These are phyloP conservation scores for Cyclocybe cylindracea DNA, from an alignment of 768 basidiomycete genomes.

Conservation along the genomic window DNA sequence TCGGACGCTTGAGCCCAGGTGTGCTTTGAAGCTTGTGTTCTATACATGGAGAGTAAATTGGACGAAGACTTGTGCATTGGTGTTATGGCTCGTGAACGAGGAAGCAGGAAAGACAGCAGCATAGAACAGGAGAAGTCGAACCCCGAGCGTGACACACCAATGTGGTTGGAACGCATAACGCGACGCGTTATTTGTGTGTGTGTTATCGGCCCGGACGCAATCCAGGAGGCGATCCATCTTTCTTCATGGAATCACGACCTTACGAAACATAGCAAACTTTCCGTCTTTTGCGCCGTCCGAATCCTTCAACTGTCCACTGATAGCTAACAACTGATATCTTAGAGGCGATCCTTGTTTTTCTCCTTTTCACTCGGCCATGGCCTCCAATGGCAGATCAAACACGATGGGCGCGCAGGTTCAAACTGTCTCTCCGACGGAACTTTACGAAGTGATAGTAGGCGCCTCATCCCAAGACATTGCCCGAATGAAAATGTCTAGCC, in stretches of 20 bases:
- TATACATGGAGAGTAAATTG: not conserved
- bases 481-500: slow-evolving; percentile 47
- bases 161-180: slow-evolving; percentile 27
- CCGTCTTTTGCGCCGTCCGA: not conserved
- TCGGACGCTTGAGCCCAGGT: slow-evolving; percentile 4
- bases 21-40: not conserved
- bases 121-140: not conserved
- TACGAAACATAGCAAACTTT: not conserved
- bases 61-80: not conserved
- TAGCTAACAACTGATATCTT: too few species aligned
- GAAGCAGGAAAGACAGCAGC: not conserved
- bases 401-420: slow-evolving; percentile 36
- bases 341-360: too few species aligned
- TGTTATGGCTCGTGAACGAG: too few species aligned
- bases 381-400: slow-evolving; percentile 23
- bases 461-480: slow-evolving; percentile 77
- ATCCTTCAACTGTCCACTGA: not conserved
- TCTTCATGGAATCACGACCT: not conserved
- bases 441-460: slow-evolving; percentile 63
- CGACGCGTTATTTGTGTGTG: slow-evolving; percentile 48
- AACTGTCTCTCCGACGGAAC: slow-evolving; percentile 58
- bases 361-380: slow-evolving; percentile 20
- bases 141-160: not conserved
- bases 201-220: slow-evolving; percentile 15
- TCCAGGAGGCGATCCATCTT: not conserved